phyloP scores from a whole-genome alignment of 1,139 yeast species.

The Pichia sp. region DNA sequence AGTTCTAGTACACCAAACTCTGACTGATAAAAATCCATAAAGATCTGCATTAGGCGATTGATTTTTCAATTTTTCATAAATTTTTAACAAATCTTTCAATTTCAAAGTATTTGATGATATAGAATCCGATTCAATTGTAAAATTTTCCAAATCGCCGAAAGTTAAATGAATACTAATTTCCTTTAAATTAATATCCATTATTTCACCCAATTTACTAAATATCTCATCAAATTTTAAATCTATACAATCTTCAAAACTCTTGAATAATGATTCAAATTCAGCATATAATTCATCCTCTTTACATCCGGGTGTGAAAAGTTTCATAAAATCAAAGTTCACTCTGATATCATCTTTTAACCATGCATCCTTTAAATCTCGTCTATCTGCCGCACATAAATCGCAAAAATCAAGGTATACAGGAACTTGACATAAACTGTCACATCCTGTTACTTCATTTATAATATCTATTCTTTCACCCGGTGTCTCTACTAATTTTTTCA shows the following conservation, averaged over 20 bases:
- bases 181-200: neutral
- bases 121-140: constrained; percentile 39
- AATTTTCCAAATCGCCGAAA: constrained; percentile 33
- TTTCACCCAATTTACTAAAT: constrained; percentile 28
- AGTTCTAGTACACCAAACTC: constrained; percentile 8
- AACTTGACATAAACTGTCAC: constrained; percentile 7
- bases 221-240: constrained; percentile 19
- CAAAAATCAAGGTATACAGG: constrained; percentile 28
- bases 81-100: constrained; percentile 33
- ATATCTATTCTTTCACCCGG: neutral
- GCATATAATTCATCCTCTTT: constrained; percentile 24
- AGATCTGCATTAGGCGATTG: constrained; percentile 15
- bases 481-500: neutral
- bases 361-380: neutral
- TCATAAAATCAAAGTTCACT: constrained; percentile 20
- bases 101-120: constrained; percentile 32
- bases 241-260: constrained; percentile 24
- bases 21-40: constrained; percentile 9
- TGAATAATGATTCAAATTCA: constrained; percentile 16
- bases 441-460: neutral
- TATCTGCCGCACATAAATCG: constrained; percentile 4
- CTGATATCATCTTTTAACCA: constrained; percentile 7
- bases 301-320: constrained; percentile 19
- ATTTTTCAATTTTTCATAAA: constrained; percentile 30
- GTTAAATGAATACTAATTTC: constrained; percentile 19